A percentile compares a stretch with the other conserved stretches of the same genome.
These are phyloP conservation scores for Isatis tinctoria DNA, from an alignment of 345 rosid genomes.

Conservation along the genomic window DNA sequence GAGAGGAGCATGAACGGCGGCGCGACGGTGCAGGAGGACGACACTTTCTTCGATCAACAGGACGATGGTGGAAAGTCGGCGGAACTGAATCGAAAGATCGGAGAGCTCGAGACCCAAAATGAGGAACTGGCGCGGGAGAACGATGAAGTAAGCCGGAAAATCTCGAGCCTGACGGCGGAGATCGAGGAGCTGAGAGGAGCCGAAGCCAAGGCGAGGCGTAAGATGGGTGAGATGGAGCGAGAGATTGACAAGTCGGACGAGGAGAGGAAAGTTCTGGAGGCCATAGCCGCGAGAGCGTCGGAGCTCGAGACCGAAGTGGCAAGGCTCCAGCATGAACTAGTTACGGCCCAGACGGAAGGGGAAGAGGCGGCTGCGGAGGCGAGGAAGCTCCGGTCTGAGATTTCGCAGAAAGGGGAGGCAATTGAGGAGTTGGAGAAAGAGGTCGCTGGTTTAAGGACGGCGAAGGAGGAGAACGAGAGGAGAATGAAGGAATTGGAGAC, in stretches of 20 bases:
- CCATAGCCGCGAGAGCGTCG: constrained; percentile 45
- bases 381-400: constrained; percentile 29
- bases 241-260: constrained; percentile 51
- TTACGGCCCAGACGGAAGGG: constrained; percentile 46
- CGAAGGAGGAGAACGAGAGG: constrained; percentile 48
- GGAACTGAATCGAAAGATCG: constrained; percentile 39
- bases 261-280: constrained; percentile 44
- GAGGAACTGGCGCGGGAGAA: constrained; percentile 37
- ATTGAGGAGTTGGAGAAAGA: constrained; percentile 45
- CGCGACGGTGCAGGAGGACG: constrained; percentile 31
- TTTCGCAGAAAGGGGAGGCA: constrained; percentile 35
- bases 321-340: constrained; percentile 61
- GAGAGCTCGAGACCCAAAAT: constrained; percentile 54
- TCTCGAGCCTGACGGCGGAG: constrained; percentile 34
- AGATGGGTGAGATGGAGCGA: constrained; percentile 36
- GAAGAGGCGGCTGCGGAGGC: constrained; percentile 45
- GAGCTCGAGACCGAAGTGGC: constrained; percentile 63
- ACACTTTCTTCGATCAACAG: constrained; percentile 34
- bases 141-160: constrained; percentile 33
- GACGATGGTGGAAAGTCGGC: constrained; percentile 25
- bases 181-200: constrained; percentile 41
- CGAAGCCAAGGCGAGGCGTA: constrained; percentile 35
- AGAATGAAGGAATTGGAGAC: constrained; percentile 63
- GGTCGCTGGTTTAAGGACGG: constrained; percentile 43
- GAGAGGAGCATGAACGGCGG: constrained; percentile 38